These are phyloP conservation scores for Jackrogersella minutella DNA, from an alignment of 495 filamentous ascomycete species.

Conservation along the genomic window DNA sequence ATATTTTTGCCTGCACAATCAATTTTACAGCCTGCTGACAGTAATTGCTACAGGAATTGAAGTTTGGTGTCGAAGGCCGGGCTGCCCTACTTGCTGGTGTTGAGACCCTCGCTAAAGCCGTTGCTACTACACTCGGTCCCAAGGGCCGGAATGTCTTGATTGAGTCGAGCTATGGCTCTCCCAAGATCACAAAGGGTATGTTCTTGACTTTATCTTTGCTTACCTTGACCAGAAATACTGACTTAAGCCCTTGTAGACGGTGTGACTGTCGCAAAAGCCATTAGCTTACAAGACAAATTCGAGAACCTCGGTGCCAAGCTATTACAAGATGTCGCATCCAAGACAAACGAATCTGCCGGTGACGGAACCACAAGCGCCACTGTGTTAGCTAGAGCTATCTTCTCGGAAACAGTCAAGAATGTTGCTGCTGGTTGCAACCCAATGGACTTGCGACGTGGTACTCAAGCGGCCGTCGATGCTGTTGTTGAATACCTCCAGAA, in stretches of 20 bases:
- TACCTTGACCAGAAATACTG: constrained; percentile 15
- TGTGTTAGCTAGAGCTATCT: constrained; percentile 96
- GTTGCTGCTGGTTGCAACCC: constrained; percentile 99
- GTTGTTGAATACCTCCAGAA: constrained; percentile 91
- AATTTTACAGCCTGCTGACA: constrained; percentile 31
- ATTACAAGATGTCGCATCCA: constrained; percentile 96
- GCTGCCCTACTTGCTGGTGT: constrained; percentile 91
- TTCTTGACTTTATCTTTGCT: constrained; percentile 11
- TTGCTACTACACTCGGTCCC: constrained; percentile 94
- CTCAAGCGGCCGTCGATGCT: constrained; percentile 93
- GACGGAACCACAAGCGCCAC: constrained; percentile 98
- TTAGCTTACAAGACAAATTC: constrained; percentile 97
- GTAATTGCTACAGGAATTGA: constrained; percentile 75
- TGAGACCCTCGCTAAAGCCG: constrained; percentile 94
- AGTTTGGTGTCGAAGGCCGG: constrained; percentile 96
- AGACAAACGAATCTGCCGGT: constrained; percentile 98
- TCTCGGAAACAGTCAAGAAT: constrained; percentile 99
- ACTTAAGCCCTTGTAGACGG: constrained; percentile 67
- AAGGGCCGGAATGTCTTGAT: constrained; percentile 99
- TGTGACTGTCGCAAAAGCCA: constrained; percentile 92
- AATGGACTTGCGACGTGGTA: constrained; percentile 97
- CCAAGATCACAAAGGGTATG: constrained; percentile 99
- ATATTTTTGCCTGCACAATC: constrained; percentile 5
- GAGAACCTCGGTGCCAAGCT: constrained; percentile 98
- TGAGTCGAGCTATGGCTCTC: constrained; percentile 95